These are phyloP conservation scores for Mycena olivaceomarginata DNA, from an alignment of 768 basidiomycete species.

Conservation along the genomic window DNA sequence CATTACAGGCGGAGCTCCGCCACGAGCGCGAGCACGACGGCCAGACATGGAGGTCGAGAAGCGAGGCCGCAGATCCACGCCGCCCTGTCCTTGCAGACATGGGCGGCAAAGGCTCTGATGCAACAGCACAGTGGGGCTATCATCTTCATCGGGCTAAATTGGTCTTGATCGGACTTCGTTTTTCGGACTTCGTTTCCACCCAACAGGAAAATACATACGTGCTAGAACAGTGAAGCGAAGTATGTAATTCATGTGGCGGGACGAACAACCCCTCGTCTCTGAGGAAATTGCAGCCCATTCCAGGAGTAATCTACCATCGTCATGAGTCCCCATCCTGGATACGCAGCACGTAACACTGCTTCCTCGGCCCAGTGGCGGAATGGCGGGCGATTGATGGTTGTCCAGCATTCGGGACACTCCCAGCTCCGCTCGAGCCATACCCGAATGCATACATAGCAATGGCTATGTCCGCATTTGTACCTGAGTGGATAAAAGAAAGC, in stretches of 20 bases:
- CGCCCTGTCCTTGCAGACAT: no score
- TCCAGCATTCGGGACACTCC: background rate
- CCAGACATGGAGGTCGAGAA: background rate
- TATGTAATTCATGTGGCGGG: no score
- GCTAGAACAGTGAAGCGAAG: no score
- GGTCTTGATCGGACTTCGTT: no score
- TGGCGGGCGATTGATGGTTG: background rate
- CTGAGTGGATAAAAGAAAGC: background rate
- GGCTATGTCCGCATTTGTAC: background rate
- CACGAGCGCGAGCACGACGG: background rate
- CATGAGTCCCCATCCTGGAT: background rate
- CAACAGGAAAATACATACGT: no score
- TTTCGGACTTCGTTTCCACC: no score
- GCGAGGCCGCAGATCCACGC: no score
- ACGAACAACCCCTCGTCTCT: no score
- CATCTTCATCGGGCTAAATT: no score
- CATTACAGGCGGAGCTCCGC: background rate
- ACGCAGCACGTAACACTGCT: background rate
- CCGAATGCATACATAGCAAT: slow-evolving; percentile 1
- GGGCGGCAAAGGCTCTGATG: background rate
- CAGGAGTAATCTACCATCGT: background rate
- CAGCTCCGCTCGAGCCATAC: background rate
- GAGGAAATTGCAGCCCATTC: background rate
- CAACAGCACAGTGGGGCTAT: background rate
- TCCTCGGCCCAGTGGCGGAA: background rate